Conservation (phyloP, 1,284 basidiomycete species). For the Apiotrichum brassicae region DNA sequence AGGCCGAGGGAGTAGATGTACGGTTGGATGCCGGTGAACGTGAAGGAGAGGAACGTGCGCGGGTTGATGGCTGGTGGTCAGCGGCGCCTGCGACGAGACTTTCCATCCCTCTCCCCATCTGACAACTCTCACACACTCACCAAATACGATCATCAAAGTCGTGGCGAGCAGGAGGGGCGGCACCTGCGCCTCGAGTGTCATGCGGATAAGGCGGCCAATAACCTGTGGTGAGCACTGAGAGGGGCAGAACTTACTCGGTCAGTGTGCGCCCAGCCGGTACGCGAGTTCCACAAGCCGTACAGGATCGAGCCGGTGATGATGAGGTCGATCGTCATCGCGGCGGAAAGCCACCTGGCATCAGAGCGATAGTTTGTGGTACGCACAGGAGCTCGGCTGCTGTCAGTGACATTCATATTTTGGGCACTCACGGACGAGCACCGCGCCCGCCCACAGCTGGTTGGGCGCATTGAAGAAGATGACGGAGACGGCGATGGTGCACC, state of each 20-base stretch:
- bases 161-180: constrained; percentile 26
- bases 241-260: constrained; percentile 15
- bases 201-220: constrained; percentile 24
- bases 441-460: neutral
- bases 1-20: constrained; percentile 28
- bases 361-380: neutral
- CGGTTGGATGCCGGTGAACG: constrained; percentile 25
- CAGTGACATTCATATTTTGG: too few species aligned
- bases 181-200: constrained; percentile 34
- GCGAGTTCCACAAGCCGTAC: constrained; percentile 21
- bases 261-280: constrained; percentile 30
- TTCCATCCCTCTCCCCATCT: too few species aligned
- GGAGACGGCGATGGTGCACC: neutral
- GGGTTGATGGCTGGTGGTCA: constrained; percentile 15
- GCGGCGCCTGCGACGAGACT: too few species aligned
- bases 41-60: constrained; percentile 23
- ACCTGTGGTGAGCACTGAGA: constrained; percentile 5
- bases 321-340: constrained; percentile 24
- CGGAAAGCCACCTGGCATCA: constrained; percentile 17
- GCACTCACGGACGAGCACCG: neutral
- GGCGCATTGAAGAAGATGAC: neutral
- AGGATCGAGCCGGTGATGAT: constrained; percentile 27
- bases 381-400: constrained; percentile 1
- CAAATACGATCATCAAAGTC: constrained; percentile 24
- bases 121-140: constrained; percentile 9